Base-by-base conservation (phyloP, 2,329 filamentous ascomycete species). In the Pestalotiopsis sp. region DNA sequence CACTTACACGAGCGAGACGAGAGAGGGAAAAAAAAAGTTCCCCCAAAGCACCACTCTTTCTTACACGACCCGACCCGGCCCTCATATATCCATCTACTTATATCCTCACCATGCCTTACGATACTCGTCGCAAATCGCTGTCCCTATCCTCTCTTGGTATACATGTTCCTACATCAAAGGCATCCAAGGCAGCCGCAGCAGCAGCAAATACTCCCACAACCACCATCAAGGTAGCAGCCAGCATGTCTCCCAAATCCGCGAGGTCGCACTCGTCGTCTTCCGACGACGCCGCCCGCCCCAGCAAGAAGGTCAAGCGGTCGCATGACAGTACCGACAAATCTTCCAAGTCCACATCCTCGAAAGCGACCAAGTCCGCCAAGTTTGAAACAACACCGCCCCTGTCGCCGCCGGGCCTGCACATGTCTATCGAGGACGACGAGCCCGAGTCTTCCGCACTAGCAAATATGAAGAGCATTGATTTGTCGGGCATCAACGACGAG, bases 71-170 rank as follows among this genome's bases (percentile, higher is more conserved):
- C n/a, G 25, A 38, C 64, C 38, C 59, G 17, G 27, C 45, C 65
- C n/a, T 57, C 36, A 27, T 64, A 20, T 45, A 52, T 66, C 41
- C 20, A 63, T 39, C 27, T 17, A 25, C 58, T 41, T 20, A 41
- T 39, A 31, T 39, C n/a, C 27, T 56, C 57, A 49, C 67, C 77
- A 97, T 97, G 94, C 92, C 92, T 78, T 98, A 98, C 87, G 97
- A 98, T 82, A 98, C 95, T 74, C 93, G 95, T 83, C 92, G 95
- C 82, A 98, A 98, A 86, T 97, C 94, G 78, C 86, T 99, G 74
- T 98, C 95, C 71, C 86, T 98, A 77, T 93, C 94, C 70, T 97
- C 94, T 74, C 88, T 98, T 76, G 96, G 96, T 80, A 97, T 98
- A 76, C 93, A 96, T 77, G 86, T 98, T 72, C 91, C 93, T 72